These are phyloP conservation scores for Pythium diclinum DNA, from an alignment of 352 stramenopile genomes.

Conservation along the genomic window DNA sequence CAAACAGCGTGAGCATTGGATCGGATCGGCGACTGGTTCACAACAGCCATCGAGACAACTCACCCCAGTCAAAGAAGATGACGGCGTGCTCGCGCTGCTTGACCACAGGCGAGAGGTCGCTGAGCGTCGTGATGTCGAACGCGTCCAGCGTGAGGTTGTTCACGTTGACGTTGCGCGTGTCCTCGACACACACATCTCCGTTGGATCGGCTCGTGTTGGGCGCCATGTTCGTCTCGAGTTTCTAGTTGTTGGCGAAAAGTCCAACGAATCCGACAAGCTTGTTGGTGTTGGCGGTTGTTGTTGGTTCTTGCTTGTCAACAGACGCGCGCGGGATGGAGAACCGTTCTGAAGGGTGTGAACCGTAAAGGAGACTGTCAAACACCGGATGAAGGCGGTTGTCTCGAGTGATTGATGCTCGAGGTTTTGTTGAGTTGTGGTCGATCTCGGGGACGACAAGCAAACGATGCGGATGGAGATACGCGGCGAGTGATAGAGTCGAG, in stretches of 20 bases:
- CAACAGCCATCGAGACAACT: slow-evolving; percentile 10
- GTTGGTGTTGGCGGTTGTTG: slow-evolving; percentile 1
- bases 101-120: slow-evolving; percentile 27
- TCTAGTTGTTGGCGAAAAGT: neutral
- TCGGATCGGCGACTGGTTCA: neutral
- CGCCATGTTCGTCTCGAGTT: slow-evolving; percentile 35
- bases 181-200: slow-evolving; percentile 64
- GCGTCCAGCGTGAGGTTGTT: slow-evolving; percentile 46
- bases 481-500: neutral
- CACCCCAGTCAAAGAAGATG: slow-evolving; percentile 88
- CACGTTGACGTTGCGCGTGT: slow-evolving; percentile 30
- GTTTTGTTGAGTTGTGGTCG: slow-evolving; percentile 21
- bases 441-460: slow-evolving; percentile 3
- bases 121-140: slow-evolving; percentile 41
- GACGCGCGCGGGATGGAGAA: slow-evolving; percentile 1
- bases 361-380: neutral
- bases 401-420: slow-evolving; percentile 1
- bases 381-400: neutral
- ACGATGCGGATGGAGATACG: slow-evolving; percentile 5
- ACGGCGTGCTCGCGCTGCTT: slow-evolving; percentile 58
- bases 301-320: neutral
- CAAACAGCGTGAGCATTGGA: slow-evolving; percentile 8
- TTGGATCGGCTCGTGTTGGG: slow-evolving; percentile 45
- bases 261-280: neutral
- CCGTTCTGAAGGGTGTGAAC: neutral